These are phyloP conservation scores for Sergeia podlipaevii DNA, from an alignment of 208 protist species.

Conservation along the genomic window DNA sequence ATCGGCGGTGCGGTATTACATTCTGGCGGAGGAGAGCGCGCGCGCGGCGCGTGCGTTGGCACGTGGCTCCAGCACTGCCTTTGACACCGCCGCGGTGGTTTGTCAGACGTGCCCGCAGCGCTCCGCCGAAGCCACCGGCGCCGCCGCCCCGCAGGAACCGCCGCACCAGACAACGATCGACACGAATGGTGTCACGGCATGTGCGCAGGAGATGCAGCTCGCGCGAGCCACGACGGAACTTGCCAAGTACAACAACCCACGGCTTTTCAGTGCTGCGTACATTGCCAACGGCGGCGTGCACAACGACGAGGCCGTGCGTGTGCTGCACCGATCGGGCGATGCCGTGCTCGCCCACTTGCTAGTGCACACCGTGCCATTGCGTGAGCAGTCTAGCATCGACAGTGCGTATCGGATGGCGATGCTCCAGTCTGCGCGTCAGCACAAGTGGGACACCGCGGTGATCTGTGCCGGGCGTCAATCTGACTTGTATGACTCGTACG, in stretches of 20 bases:
- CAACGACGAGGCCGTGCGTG: conserved; percentile 68
- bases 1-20: conserved; percentile 70
- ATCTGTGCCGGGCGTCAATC: conserved; percentile 64
- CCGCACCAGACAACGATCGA: conserved; percentile 61
- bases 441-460: conserved; percentile 74
- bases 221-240: conserved; percentile 24
- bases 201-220: conserved; percentile 36
- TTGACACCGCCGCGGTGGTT: conserved; percentile 56
- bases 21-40: conserved; percentile 69
- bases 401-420: conserved; percentile 69
- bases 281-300: conserved; percentile 49
- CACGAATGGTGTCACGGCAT: conserved; percentile 31
- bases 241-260: conserved; percentile 42
- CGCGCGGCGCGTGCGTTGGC: conserved; percentile 57
- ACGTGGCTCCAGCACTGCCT: conserved; percentile 30
- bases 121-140: conserved; percentile 14
- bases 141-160: conserved; percentile 23
- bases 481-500: conserved; percentile 73
- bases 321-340: conserved; percentile 55
- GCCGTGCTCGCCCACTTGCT: conserved; percentile 65
- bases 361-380: conserved; percentile 77
- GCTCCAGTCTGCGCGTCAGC: conserved; percentile 57
- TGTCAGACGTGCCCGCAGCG: conserved; percentile 64
- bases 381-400: conserved; percentile 78
- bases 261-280: conserved; percentile 58